phyloP scores from a whole-genome alignment of 139 green algal species.

The Chlamydomonas sp. region DNA sequence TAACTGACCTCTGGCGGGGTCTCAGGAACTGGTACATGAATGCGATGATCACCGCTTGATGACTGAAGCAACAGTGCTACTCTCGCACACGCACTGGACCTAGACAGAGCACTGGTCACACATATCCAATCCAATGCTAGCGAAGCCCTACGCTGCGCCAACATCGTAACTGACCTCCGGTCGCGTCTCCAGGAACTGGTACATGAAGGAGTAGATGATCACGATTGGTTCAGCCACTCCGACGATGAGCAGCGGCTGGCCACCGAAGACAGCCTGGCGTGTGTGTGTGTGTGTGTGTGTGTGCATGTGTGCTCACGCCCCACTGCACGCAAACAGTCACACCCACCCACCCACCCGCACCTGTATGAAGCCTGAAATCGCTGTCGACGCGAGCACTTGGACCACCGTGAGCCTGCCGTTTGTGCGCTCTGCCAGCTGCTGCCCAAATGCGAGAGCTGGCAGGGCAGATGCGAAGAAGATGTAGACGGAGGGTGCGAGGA shows the following conservation, averaged over 20 bases:
- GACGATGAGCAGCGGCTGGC: conserved; percentile 88
- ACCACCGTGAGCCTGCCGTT: conserved; percentile 46
- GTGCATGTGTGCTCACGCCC: neutral
- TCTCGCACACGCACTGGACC: no score
- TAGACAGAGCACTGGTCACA: no score
- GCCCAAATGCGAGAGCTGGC: conserved; percentile 78
- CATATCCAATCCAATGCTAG: no score
- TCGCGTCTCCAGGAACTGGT: neutral
- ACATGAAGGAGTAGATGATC: conserved; percentile 77
- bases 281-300: no score
- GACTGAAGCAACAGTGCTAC: no score
- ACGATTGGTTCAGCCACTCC: conserved; percentile 83
- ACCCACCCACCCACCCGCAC: conserved; percentile 20
- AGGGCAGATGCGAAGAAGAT: conserved; percentile 79
- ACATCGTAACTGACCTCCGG: no score
- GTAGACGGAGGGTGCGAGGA: conserved; percentile 72
- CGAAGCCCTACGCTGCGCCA: no score
- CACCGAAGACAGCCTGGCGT: conserved; percentile 71
- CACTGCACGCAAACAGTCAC: no score
- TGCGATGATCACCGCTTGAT: no score
- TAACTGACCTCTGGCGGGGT: no score
- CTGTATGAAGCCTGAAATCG: conserved; percentile 55
- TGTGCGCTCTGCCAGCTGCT: conserved; percentile 63
- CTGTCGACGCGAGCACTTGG: conserved; percentile 63
- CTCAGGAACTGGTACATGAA: no score